These are phyloP conservation scores for Vickermania ingenoplastis DNA, from an alignment of 208 protist species.

Conservation along the genomic window DNA sequence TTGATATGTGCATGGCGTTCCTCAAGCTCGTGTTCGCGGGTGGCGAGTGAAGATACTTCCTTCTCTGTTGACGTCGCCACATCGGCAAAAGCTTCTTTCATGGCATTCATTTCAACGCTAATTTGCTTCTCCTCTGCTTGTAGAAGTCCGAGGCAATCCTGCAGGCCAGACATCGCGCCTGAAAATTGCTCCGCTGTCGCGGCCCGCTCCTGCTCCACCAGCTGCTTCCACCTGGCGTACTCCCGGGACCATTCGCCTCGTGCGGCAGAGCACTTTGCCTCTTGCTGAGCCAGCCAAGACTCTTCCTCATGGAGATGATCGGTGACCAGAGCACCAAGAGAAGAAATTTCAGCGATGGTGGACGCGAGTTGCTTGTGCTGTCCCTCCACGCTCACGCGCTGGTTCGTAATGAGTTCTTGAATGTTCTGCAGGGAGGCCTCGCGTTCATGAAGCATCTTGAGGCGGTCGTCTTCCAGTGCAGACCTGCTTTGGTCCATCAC, in stretches of 20 bases:
- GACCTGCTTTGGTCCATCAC: conserved; percentile 28
- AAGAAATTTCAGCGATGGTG: conserved; percentile 32
- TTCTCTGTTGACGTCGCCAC: conserved; percentile 13
- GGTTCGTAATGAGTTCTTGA: conserved; percentile 31
- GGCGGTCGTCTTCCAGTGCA: conserved; percentile 25
- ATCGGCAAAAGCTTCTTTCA: conserved; percentile 27
- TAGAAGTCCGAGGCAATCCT: conserved; percentile 25
- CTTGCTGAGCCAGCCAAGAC: conserved; percentile 55
- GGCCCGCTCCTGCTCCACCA: conserved; percentile 46
- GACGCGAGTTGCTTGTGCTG: conserved; percentile 33
- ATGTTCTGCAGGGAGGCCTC: conserved; percentile 22
- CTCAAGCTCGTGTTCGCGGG: conserved; percentile 34
- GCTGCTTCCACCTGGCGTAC: conserved; percentile 57
- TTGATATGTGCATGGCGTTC: conserved; percentile 21
- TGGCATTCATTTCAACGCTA: conserved; percentile 15
- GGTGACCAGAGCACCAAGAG: conserved; percentile 29
- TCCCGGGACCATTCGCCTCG: conserved; percentile 60
- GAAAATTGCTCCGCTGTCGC: conserved; percentile 44
- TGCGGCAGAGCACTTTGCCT: conserved; percentile 25
- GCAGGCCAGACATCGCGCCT: conserved; percentile 28
- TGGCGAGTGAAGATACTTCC: conserved; percentile 31
- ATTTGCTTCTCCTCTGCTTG: conserved; percentile 41
- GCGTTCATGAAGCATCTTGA: conserved; percentile 19
- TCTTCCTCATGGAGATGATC: conserved; percentile 52
- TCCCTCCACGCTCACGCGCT: conserved; percentile 28